A percentile compares a stretch with the other conserved stretches of the same genome.
These are phyloP conservation scores for Hymenoscyphus repandus DNA, from an alignment of 2,329 filamentous ascomycete genomes.

Conservation along the genomic window DNA sequence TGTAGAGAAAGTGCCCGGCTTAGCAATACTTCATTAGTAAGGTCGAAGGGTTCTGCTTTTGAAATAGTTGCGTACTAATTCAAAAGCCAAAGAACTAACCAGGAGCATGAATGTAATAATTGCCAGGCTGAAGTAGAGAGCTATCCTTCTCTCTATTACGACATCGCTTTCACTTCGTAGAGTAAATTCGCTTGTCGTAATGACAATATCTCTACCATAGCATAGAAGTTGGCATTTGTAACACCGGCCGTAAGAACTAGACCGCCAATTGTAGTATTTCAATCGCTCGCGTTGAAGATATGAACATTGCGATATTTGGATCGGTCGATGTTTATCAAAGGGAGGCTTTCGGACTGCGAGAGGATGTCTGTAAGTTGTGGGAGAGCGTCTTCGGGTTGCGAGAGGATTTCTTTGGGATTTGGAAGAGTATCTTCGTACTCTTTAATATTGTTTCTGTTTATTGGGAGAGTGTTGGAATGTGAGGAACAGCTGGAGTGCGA, in stretches of 20 bases:
- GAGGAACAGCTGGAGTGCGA: slow-evolving; percentile 4
- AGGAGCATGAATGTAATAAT: slow-evolving; percentile 16
- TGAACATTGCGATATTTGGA: slow-evolving; percentile 2
- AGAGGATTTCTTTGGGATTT: slow-evolving; percentile 2
- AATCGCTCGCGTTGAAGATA: slow-evolving; percentile 7
- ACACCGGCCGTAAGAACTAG: slow-evolving; percentile 7
- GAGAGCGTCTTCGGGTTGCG: not conserved
- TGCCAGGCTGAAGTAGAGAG: slow-evolving; percentile 11
- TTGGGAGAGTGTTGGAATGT: slow-evolving; percentile 1
- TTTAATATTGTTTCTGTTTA: not conserved
- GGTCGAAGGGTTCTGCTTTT: not conserved
- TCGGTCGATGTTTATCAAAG: not conserved
- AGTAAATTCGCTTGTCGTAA: slow-evolving; percentile 3
- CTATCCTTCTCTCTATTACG: slow-evolving; percentile 10
- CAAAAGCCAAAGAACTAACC: slow-evolving; percentile 7
- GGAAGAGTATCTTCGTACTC: not conserved
- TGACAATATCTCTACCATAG: slow-evolving; percentile 7
- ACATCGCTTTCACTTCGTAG: slow-evolving; percentile 9
- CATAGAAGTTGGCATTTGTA: slow-evolving; percentile 11
- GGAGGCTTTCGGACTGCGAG: not conserved
- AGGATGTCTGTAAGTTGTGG: not conserved
- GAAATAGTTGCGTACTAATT: not conserved
- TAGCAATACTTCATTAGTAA: slow-evolving; percentile 4
- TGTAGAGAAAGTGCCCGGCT: slow-evolving; percentile 3
- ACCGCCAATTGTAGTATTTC: slow-evolving; percentile 6